Conservation (phyloP, 352 stramenopile genomes). For the Lagenidium giganteum region DNA sequence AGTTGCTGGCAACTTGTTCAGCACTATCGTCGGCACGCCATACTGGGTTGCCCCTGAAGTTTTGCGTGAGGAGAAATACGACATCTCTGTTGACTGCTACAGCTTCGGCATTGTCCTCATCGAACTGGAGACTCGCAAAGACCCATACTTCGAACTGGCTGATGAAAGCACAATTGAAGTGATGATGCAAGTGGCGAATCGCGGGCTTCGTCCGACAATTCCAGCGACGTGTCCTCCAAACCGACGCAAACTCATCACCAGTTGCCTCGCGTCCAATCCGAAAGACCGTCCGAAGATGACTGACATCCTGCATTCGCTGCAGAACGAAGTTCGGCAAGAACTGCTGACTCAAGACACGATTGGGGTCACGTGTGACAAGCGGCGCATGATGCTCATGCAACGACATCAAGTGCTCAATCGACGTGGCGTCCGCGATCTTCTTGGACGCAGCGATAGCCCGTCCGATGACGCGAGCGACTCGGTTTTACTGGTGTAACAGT, state of each 20-base stretch:
- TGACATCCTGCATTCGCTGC: slow-evolving; percentile 62
- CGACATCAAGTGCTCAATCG: slow-evolving; percentile 75
- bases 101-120: slow-evolving; percentile 86
- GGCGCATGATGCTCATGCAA: slow-evolving; percentile 66
- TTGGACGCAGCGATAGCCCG: too few species aligned
- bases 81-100: slow-evolving; percentile 83
- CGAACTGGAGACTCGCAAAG: slow-evolving; percentile 69
- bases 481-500: too few species aligned
- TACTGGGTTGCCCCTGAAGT: slow-evolving; percentile 86
- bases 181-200: slow-evolving; percentile 69
- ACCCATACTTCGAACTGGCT: slow-evolving; percentile 63
- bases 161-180: slow-evolving; percentile 74
- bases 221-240: slow-evolving; percentile 46
- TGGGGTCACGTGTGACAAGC: slow-evolving; percentile 52
- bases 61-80: slow-evolving; percentile 74
- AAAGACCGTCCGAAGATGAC: slow-evolving; percentile 68
- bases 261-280: slow-evolving; percentile 57
- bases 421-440: slow-evolving; percentile 51
- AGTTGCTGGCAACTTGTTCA: slow-evolving; percentile 40
- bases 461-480: too few species aligned
- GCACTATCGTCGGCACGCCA: slow-evolving; percentile 77
- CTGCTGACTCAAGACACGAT: slow-evolving; percentile 62
- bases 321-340: slow-evolving; percentile 76
- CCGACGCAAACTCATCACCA: slow-evolving; percentile 59
- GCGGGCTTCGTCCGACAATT: slow-evolving; percentile 57